A percentile compares a stretch with the other conserved stretches of the same genome.
These are phyloP conservation scores for Botrytis tulipae DNA, from an alignment of 2,329 filamentous ascomycete genomes.

Conservation along the genomic window DNA sequence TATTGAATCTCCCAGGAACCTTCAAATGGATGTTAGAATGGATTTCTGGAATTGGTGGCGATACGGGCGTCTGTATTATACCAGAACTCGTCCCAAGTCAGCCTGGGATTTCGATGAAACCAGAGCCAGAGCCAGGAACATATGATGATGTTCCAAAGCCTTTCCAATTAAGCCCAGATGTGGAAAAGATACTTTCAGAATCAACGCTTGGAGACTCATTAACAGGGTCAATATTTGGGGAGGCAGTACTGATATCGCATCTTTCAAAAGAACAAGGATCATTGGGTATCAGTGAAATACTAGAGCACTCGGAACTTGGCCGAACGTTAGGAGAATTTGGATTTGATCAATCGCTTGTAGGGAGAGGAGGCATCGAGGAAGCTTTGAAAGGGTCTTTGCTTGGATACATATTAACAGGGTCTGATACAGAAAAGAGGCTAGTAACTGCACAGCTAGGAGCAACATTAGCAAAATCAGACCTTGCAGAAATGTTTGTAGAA, in stretches of 20 bases:
- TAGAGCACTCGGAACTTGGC: neutral
- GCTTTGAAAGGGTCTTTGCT: neutral
- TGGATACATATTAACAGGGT: neutral
- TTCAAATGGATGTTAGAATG: neutral
- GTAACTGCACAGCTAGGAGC: neutral
- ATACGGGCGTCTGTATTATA: neutral
- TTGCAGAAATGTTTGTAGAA: neutral
- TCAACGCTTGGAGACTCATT: neutral
- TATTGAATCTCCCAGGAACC: neutral
- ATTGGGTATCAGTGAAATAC: neutral
- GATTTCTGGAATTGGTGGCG: neutral
- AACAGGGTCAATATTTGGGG: neutral
- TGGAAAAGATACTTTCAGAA: neutral
- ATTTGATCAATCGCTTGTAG: neutral
- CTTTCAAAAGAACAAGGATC: neutral
- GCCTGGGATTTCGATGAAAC: neutral
- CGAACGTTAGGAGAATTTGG: neutral
- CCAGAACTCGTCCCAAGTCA: neutral
- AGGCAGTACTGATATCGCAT: neutral
- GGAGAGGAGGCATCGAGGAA: neutral
- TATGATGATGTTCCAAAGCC: neutral
- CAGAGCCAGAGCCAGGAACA: neutral
- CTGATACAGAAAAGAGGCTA: neutral
- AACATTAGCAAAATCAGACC: neutral
- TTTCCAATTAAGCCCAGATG: neutral